A percentile compares a stretch with the other conserved stretches of the same genome.
Conservation (phyloP, 805 yeast species). For the Sugiyamaella chiloensis region DNA sequence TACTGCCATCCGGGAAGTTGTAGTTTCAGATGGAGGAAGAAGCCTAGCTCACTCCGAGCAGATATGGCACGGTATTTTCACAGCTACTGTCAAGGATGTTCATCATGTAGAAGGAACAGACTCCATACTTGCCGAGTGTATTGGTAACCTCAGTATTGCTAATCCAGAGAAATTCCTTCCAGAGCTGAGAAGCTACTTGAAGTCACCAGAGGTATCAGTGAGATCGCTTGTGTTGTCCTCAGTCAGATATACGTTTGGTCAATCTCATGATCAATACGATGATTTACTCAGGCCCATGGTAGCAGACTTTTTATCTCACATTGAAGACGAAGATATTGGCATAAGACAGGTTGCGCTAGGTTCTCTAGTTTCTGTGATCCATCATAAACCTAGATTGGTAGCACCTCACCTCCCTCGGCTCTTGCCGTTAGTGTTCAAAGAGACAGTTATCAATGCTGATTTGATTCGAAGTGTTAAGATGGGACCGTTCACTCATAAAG, state of each 20-base stretch:
- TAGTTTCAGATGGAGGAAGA: neutral
- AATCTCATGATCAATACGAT: slow-evolving; percentile 24
- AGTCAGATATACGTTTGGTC: slow-evolving; percentile 37
- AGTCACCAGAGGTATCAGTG: slow-evolving; percentile 21
- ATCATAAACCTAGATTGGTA: slow-evolving; percentile 50
- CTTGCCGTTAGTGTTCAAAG: slow-evolving; percentile 51
- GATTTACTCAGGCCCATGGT: slow-evolving; percentile 28
- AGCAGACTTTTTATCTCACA: slow-evolving; percentile 28
- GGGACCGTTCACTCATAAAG: slow-evolving; percentile 83
- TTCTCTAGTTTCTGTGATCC: slow-evolving; percentile 56
- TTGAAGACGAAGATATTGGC: slow-evolving; percentile 42
- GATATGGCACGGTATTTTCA: slow-evolving; percentile 23
- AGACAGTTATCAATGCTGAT: slow-evolving; percentile 52
- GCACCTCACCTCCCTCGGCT: slow-evolving; percentile 45
- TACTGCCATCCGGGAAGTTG: slow-evolving; percentile 34
- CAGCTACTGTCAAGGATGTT: neutral
- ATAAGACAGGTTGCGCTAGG: slow-evolving; percentile 59
- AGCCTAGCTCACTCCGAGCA: slow-evolving; percentile 4
- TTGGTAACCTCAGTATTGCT: slow-evolving; percentile 27
- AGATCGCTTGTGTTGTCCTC: slow-evolving; percentile 36
- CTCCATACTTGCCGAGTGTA: slow-evolving; percentile 25
- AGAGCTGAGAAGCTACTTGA: slow-evolving; percentile 29
- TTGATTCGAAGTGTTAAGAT: slow-evolving; percentile 66
- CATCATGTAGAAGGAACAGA: neutral
- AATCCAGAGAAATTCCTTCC: slow-evolving; percentile 33